Evolutionary conservation across 441 rosid species (phyloP).

Genomic region (Populus trichocarpa): DNA sequence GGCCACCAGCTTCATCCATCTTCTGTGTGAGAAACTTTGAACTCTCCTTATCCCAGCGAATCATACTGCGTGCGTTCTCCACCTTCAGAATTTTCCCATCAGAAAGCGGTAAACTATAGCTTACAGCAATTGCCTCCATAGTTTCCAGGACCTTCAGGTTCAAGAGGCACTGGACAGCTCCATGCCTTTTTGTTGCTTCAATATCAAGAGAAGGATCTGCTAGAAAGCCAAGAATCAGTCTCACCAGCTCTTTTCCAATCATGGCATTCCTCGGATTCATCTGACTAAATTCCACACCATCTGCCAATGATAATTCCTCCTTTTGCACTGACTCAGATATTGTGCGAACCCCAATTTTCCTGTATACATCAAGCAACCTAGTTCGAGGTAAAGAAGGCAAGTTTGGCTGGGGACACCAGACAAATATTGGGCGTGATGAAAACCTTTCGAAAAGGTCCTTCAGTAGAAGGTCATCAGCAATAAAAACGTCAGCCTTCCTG

Average conservation of each 20-base stretch:
- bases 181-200: conserved; percentile 47
- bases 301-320: conserved; percentile 28
- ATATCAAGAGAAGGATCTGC: conserved; percentile 43
- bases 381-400: conserved; percentile 34
- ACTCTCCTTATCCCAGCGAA: conserved; percentile 61
- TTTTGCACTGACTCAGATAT: conserved; percentile 48
- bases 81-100: conserved; percentile 33
- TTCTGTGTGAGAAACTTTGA: conserved; percentile 45
- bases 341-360: conserved; percentile 51
- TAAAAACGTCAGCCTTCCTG: conserved; percentile 46
- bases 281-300: conserved; percentile 21
- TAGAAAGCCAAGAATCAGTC: conserved; percentile 57
- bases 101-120: conserved; percentile 26
- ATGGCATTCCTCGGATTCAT: conserved; percentile 14
- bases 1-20: conserved; percentile 31
- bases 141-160: conserved; percentile 41
- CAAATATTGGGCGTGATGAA: conserved; percentile 43
- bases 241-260: conserved; percentile 38
- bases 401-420: conserved; percentile 68
- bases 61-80: conserved; percentile 26
- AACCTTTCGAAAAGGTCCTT: conserved; percentile 39
- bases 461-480: conserved; percentile 66
- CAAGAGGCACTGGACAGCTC: conserved; percentile 39
- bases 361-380: conserved; percentile 45
- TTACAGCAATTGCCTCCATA: conserved; percentile 20